Conservation (phyloP, 1,284 basidiomycete genomes). For the Fomitopsis pinicola region DNA sequence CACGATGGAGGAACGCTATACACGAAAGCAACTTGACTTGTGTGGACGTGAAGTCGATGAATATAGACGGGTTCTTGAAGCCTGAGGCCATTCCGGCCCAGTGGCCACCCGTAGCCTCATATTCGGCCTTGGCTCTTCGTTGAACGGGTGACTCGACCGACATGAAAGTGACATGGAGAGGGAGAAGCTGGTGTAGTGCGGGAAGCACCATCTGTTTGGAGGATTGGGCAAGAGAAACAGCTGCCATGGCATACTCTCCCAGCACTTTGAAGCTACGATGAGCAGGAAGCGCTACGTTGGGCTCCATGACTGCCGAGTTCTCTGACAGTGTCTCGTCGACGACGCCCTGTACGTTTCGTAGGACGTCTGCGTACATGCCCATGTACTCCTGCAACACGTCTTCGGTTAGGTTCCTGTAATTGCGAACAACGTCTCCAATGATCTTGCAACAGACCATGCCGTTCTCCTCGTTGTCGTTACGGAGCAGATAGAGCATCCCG, state of each 20-base stretch:
- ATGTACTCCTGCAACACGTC: constrained; percentile 82
- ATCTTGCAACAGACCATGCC: constrained; percentile 90
- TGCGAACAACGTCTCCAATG: constrained; percentile 78
- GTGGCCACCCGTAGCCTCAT: constrained; percentile 72
- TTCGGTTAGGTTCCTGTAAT: constrained; percentile 71
- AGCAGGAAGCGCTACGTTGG: constrained; percentile 59
- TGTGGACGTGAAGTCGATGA: constrained; percentile 86
- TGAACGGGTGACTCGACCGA: constrained; percentile 87
- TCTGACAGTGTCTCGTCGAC: constrained; percentile 77
- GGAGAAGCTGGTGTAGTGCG: constrained; percentile 72
- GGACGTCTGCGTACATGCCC: constrained; percentile 71
- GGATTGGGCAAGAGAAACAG: constrained; percentile 89
- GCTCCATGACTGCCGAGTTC: constrained; percentile 50
- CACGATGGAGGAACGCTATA: constrained; percentile 87
- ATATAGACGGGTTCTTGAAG: constrained; percentile 76
- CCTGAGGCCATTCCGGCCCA: constrained; percentile 85
- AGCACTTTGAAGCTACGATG: constrained; percentile 93
- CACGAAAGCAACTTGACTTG: constrained; percentile 98
- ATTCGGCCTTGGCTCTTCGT: constrained; percentile 76
- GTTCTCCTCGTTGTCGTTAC: constrained; percentile 96
- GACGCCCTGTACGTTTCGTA: constrained; percentile 73
- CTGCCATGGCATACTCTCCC: constrained; percentile 91
- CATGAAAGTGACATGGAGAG: constrained; percentile 72
- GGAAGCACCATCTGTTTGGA: constrained; percentile 67
- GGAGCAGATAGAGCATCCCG: constrained; percentile 78